Evolutionary conservation across 768 basidiomycete genomes (phyloP).

Genomic region (Pilatotrama ljubarskyi): DNA sequence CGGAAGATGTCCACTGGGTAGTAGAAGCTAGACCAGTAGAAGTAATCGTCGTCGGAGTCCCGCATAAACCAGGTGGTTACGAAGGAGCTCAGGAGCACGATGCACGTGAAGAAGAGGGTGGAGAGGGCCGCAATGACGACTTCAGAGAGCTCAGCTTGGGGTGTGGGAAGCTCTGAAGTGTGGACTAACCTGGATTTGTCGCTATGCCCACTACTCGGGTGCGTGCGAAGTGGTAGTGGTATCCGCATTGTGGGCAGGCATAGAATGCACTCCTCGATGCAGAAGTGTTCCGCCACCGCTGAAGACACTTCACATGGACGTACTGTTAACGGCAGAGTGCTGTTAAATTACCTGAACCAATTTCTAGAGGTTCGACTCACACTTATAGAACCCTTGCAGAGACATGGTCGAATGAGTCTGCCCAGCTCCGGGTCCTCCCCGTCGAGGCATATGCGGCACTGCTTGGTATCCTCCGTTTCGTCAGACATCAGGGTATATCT

Average conservation of each 20-base stretch:
- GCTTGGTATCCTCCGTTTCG: constrained; percentile 44
- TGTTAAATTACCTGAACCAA: not conserved
- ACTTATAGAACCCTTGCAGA: constrained; percentile 78
- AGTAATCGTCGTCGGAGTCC: constrained; percentile 49
- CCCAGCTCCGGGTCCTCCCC: constrained; percentile 66
- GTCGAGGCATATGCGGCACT: constrained; percentile 85
- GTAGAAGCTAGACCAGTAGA: constrained; percentile 33
- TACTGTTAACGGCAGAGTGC: constrained; percentile 45
- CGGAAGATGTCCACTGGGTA: constrained; percentile 59
- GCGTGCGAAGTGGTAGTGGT: constrained; percentile 73
- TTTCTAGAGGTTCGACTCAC: constrained; percentile 35
- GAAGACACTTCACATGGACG: constrained; percentile 78
- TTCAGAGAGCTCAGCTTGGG: constrained; percentile 31
- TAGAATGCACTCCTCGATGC: constrained; percentile 69
- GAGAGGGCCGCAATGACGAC: constrained; percentile 67
- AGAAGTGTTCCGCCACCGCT: constrained; percentile 70
- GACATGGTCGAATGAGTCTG: constrained; percentile 78
- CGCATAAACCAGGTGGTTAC: constrained; percentile 68
- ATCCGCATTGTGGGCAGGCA: constrained; percentile 77
- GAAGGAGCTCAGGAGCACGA: constrained; percentile 71
- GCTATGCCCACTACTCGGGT: constrained; percentile 72
- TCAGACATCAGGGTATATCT: not conserved
- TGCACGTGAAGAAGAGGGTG: constrained; percentile 57
- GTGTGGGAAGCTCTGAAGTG: not conserved
- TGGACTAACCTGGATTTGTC: constrained; percentile 66